phyloP scores from a whole-genome alignment of 345 rosid species.

The Sisymbrium altissimum region DNA sequence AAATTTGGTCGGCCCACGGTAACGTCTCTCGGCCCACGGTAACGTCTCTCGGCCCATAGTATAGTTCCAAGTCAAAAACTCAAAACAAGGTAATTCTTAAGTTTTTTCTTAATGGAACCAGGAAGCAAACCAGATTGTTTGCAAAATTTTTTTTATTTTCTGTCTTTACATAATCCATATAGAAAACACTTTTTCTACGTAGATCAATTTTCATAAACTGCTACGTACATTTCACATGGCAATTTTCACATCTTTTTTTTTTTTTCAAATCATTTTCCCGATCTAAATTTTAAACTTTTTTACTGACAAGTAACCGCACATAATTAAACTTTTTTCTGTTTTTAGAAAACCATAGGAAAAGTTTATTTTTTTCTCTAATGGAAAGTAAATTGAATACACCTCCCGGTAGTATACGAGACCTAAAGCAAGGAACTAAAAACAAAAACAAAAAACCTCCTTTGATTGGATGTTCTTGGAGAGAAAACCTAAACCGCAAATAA shows the following conservation, averaged over 20 bases:
- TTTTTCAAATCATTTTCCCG: too few species aligned
- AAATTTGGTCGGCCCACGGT: constrained; percentile 1
- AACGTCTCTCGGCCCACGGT: constrained; percentile 9
- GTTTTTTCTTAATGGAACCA: too few species aligned
- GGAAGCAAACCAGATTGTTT: not conserved
- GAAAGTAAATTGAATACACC: not conserved
- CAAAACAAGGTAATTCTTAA: too few species aligned
- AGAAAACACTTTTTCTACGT: not conserved
- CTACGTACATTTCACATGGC: not conserved
- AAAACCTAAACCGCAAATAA: constrained; percentile 19
- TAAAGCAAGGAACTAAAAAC: not conserved
- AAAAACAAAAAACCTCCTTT: constrained; percentile 18
- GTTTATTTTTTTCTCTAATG: not conserved
- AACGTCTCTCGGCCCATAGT: constrained; percentile 17
- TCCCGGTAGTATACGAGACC: constrained; percentile 5
- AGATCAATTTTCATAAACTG: not conserved
- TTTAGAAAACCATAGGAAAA: too few species aligned
- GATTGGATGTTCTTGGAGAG: not conserved
- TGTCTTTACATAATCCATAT: not conserved
- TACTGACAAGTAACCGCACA: too few species aligned
- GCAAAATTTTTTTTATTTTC: not conserved
- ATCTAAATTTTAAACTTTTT: not conserved
- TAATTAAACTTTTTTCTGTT: too few species aligned
- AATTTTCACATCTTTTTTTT: too few species aligned
- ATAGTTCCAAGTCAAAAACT: too few species aligned